Conservation (phyloP, 768 basidiomycete species). For the Coprinellus micaceus region DNA sequence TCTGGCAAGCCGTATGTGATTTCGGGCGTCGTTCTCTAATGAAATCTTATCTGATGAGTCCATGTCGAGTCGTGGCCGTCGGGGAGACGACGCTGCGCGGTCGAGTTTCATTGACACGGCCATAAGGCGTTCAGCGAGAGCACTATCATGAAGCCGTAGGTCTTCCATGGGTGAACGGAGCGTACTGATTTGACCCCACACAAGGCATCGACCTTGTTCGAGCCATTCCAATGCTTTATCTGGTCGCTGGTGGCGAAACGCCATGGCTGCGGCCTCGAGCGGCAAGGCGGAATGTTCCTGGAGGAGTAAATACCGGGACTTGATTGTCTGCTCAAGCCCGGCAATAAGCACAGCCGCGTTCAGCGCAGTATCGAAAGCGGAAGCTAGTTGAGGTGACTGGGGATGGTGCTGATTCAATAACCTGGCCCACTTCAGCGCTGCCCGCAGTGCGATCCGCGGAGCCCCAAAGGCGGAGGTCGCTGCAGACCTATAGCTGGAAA, state of each 20-base stretch:
- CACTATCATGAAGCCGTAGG: constrained; percentile 9
- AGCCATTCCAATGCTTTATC: constrained; percentile 32
- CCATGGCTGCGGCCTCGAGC: constrained; percentile 21
- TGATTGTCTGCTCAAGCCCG: constrained; percentile 1
- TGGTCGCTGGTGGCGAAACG: constrained; percentile 17
- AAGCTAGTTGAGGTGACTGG: neutral
- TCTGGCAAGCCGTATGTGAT: constrained; percentile 15
- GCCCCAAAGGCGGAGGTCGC: constrained; percentile 7
- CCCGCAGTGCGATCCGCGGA: constrained; percentile 3
- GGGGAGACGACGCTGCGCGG: constrained; percentile 4
- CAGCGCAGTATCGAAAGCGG: constrained; percentile 1
- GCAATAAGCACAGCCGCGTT: neutral
- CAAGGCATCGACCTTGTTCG: constrained; percentile 25
- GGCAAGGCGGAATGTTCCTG: neutral
- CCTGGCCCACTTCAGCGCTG: constrained; percentile 10
- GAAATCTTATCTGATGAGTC: constrained; percentile 4
- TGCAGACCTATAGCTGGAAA: constrained; percentile 4
- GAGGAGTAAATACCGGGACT: neutral
- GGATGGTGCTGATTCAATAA: neutral
- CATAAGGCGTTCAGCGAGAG: constrained; percentile 11
- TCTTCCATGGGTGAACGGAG: constrained; percentile 22
- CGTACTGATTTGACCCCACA: constrained; percentile 25
- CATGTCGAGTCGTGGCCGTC: neutral
- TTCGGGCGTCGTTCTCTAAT: constrained; percentile 14
- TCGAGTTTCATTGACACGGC: constrained; percentile 13